Base-by-base conservation (phyloP, 192 early-diverging fungal genomes). In the Coemansia sp. region DNA sequence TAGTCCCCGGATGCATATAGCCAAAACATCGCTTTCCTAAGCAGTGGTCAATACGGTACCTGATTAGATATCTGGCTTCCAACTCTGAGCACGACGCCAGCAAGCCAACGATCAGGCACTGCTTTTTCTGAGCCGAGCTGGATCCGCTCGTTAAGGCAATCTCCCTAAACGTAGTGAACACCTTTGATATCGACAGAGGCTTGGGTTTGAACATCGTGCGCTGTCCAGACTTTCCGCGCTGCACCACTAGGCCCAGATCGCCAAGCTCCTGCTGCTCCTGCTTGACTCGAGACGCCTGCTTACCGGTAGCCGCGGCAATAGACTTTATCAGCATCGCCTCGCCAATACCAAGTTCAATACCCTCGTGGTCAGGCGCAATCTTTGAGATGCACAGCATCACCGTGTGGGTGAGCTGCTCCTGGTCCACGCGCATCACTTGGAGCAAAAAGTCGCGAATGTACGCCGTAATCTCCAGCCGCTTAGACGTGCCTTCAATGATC, bases 311-410 rank as follows among this genome's bases (percentile, higher is more conserved):
- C 50, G 91, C 74, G 3, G 93, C 96, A 72, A 99, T 93, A 10
- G 95, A 93, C 71, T 98, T 98, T 67, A 97, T 90, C 36, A 99
- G 75, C 6, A 95, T 84, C 19, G 91, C 90, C 68, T 98, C 96
- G 36, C 98, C 98, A 62, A 99, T 90, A 6, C 97, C 97, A 27
- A 99, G 83, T 81, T 99, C 98, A 29, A 96, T 84, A 31, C 93
- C 93, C 81, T 98, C 95, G 73, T 97, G 94, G 66, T 99, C 95
- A 0, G 98, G 96, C n/a, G 65, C 92, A 87, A 72, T 91, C 77
- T 92, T 95, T 75, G 95, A 94, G 34, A 98, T 85, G 69, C 96
- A 98, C 50, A 98, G 80, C 76, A 98, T 98, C 17, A 98, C 88
- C 59, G 88, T 84, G 34, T 91, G 83, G 11, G 65, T 61, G 35